Base-by-base conservation (phyloP, 176 grass and related monocot species). In the Zea luxurians region DNA sequence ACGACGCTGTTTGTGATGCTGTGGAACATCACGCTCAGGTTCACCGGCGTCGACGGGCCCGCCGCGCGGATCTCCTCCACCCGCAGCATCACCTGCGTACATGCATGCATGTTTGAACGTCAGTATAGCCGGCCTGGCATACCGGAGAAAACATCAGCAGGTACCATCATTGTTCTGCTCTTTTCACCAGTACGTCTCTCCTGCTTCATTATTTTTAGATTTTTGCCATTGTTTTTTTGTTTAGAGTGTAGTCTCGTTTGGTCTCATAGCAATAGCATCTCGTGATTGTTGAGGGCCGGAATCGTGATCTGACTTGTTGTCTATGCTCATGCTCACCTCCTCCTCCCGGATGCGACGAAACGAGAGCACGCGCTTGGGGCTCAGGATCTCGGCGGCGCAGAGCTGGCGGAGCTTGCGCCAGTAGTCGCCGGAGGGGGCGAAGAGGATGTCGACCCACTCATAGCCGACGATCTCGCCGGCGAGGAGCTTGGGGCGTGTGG, bases 321-420 rank as follows among this genome's bases (percentile, higher is more conserved):
- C 27, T 27, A 27, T 27, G 27, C 27, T 44, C 49, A 27, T 27
- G 27, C 27, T 44, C 49, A 84, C 84, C 79, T 87, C 85, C 38
- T 87, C 79, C 48, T 82, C 85, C 40, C 85, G 65, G 66, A 87
- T 82, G 60, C 78, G 79, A 9, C 85, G 74, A 40, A 82, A 87
- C 1, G 85, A 87, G 17, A 73, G 79, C 21, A 87, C 85, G 17
- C 85, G 79, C 74, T 66, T 87, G 42, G 85, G 79, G 27, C 85
- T 87, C 2, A 87, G 74, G 57, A 87, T 82, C 74, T 87, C 85
- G 58, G 79, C 67, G 49, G 85, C 79, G 49, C 85, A 87, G 17
- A 87, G 85, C 79, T 87, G 85, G 4, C 85, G 78, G 78, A 86
- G 84, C 85, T 87, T 87, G 48, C 85, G 85, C 85, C 85, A 87